phyloP scores from a whole-genome alignment of 495 filamentous ascomycete species.

The Penicillium verhagenii region DNA sequence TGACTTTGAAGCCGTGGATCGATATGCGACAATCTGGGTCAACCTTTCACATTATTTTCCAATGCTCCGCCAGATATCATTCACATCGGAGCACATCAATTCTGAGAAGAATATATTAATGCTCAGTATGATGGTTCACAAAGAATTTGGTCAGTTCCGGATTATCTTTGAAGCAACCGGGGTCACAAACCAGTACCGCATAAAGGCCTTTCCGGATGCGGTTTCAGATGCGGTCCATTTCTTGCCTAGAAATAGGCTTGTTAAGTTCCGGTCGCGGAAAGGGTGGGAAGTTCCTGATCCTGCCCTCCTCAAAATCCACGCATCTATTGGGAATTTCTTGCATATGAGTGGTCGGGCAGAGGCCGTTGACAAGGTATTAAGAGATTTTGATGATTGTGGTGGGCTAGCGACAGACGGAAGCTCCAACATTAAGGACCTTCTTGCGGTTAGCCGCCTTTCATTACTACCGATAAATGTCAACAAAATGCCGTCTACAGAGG shows the following conservation, averaged over 20 bases:
- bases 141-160: slow-evolving; percentile 14
- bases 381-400: slow-evolving; percentile 15
- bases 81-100: slow-evolving; percentile 12
- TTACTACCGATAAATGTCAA: no score
- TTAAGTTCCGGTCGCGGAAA: slow-evolving; percentile 12
- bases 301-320: slow-evolving; percentile 15
- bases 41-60: slow-evolving; percentile 15
- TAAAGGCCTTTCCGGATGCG: slow-evolving; percentile 16
- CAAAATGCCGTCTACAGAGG: no score
- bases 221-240: slow-evolving; percentile 2
- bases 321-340: slow-evolving; percentile 16
- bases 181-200: slow-evolving; percentile 12
- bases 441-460: slow-evolving; percentile 16
- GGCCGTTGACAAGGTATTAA: slow-evolving; percentile 10
- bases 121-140: slow-evolving; percentile 7
- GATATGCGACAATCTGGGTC: slow-evolving; percentile 13
- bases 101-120: slow-evolving; percentile 13
- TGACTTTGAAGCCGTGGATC: slow-evolving; percentile 5
- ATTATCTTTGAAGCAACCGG: slow-evolving; percentile 14
- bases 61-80: slow-evolving; percentile 6
- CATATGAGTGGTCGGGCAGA: slow-evolving; percentile 16
- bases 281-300: slow-evolving; percentile 20
- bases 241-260: slow-evolving; percentile 13
- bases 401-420: slow-evolving; percentile 13
- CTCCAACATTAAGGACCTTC: slow-evolving; percentile 17